A percentile compares a stretch with the other conserved stretches of the same genome.
These are phyloP conservation scores for Arachis hypogaea DNA, from an alignment of 306 rosid species.

Conservation along the genomic window DNA sequence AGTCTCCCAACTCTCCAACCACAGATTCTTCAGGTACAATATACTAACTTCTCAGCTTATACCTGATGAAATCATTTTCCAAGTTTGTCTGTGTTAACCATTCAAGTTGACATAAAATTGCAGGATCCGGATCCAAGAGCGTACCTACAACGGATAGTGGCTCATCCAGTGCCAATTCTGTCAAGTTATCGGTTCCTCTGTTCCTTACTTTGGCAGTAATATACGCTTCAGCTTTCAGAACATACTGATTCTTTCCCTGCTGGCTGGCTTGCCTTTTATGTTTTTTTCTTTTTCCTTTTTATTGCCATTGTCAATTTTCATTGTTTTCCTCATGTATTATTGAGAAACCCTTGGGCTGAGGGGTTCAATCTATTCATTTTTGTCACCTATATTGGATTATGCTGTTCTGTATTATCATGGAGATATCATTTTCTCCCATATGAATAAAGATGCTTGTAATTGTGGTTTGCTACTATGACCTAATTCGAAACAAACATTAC, in stretches of 20 bases:
- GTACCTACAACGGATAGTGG: conserved; percentile 61
- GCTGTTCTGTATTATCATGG: conserved; percentile 41
- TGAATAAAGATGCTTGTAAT: conserved; percentile 45
- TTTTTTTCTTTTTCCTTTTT: not conserved
- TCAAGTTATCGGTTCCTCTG: conserved; percentile 55
- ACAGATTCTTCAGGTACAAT: conserved; percentile 72
- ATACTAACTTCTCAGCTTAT: conserved; percentile 13
- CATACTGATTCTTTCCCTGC: conserved; percentile 46
- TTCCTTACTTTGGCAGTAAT: conserved; percentile 54
- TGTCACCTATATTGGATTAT: conserved; percentile 38
- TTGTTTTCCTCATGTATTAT: conserved; percentile 16
- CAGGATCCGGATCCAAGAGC: conserved; percentile 74
- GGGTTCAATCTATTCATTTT: conserved; percentile 43
- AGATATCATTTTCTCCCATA: conserved; percentile 36
- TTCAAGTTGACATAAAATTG: conserved; percentile 33
- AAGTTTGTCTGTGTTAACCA: conserved; percentile 26
- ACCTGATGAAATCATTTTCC: conserved; percentile 7
- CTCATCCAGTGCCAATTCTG: conserved; percentile 62
- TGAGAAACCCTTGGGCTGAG: conserved; percentile 30
- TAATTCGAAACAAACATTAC: conserved; percentile 1
- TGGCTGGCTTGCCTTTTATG: conserved; percentile 26
- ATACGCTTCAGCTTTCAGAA: conserved; percentile 44
- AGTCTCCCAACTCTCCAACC: conserved; percentile 62
- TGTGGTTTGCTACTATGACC: conserved; percentile 31
- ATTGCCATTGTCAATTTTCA: conserved; percentile 18